Percentiles rank a stretch among this genome's conserved stretches.
Evolutionary conservation across 306 rosid species (phyloP).

Genomic region (Begonia fuchsioides): DNA sequence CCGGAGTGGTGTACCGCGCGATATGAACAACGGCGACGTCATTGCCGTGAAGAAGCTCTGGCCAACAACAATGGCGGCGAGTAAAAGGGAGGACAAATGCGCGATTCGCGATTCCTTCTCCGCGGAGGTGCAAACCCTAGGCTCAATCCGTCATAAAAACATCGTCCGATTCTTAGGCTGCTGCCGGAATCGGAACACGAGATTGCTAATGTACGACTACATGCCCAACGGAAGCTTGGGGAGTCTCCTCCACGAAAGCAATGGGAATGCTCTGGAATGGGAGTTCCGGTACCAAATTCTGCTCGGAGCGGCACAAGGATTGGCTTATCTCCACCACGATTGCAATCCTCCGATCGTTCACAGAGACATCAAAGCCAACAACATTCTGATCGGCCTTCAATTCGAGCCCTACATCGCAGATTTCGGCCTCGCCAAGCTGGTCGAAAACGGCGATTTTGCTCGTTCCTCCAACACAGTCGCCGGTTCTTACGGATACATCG

Average conservation of each 20-base stretch:
- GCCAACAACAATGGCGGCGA: slow-evolving; percentile 41
- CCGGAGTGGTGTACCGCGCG: slow-evolving; percentile 73
- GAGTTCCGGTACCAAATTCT: slow-evolving; percentile 46
- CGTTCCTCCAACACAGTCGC: slow-evolving; percentile 67
- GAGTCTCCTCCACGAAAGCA: slow-evolving; percentile 51
- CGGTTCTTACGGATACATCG: slow-evolving; percentile 90
- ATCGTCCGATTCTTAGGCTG: slow-evolving; percentile 82
- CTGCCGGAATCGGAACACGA: slow-evolving; percentile 59
- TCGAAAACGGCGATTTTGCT: slow-evolving; percentile 55
- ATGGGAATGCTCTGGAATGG: slow-evolving; percentile 69
- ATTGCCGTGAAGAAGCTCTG: slow-evolving; percentile 84
- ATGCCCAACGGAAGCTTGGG: slow-evolving; percentile 91
- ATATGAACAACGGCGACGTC: slow-evolving; percentile 47
- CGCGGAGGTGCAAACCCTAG: slow-evolving; percentile 72
- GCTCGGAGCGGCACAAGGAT: slow-evolving; percentile 79
- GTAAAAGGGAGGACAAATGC: slow-evolving; percentile 26
- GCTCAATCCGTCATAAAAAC: slow-evolving; percentile 82
- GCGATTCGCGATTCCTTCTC: slow-evolving; percentile 74
- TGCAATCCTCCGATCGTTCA: slow-evolving; percentile 90
- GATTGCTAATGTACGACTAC: slow-evolving; percentile 74
- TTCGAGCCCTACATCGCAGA: slow-evolving; percentile 79
- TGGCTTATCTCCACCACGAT: slow-evolving; percentile 84
- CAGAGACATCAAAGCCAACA: slow-evolving; percentile 80
- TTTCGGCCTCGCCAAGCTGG: slow-evolving; percentile 87
- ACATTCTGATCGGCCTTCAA: slow-evolving; percentile 71